Evolutionary conservation across 1,284 basidiomycete species (phyloP), one percentile per base, ranked within the genome.

Genomic region (Austroboletus niveus): DNA sequence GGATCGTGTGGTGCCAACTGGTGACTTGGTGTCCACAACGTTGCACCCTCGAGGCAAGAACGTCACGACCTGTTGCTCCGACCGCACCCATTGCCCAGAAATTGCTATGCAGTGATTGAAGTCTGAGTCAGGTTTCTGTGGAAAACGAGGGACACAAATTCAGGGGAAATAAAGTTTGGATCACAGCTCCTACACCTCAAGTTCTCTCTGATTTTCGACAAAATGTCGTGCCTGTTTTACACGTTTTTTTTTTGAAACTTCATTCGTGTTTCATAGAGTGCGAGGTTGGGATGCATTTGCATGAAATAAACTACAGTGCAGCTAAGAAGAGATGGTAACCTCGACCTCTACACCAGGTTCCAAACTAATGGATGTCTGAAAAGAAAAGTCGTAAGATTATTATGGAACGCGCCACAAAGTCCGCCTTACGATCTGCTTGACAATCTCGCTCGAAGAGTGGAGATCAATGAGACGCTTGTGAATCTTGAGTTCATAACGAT

Each of bases 401-500:
- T 27, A 42, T 20, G 17, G 15, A 31, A n/a, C 29, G 32, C 6
- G 36, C 29, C n/a, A 27, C 17, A 43, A 48, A 15, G 9, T 24
- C 1, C 8, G 47, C 78, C 91, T 67, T 62, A 96, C 94, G 72
- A 99, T 99, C 80, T 99, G 96, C 85, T 99, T 99, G 78, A 99
- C 97, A 65, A 98, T 92, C 80, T 99, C 97, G 70, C 92, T 93
- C 58, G 96, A 96, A 55, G 95, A 95, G 81, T 96, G 94, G 60
- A 99, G 81, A 82, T 99, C 97, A 71, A 99, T 99, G 74, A 99
- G 84, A 69, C 97, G 92, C 83, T 99, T 99, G 89, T 99, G 96
- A 64, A 99, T 85, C 81, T 95, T 94, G 79, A 99, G 87, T 80
- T 99, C 96, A 78, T 95, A 99, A 69, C 92, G 88, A 78, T 99